Evolutionary conservation across 192 early-diverging fungal genomes (phyloP).

Genomic region (Tieghemiomyces parasiticus): DNA sequence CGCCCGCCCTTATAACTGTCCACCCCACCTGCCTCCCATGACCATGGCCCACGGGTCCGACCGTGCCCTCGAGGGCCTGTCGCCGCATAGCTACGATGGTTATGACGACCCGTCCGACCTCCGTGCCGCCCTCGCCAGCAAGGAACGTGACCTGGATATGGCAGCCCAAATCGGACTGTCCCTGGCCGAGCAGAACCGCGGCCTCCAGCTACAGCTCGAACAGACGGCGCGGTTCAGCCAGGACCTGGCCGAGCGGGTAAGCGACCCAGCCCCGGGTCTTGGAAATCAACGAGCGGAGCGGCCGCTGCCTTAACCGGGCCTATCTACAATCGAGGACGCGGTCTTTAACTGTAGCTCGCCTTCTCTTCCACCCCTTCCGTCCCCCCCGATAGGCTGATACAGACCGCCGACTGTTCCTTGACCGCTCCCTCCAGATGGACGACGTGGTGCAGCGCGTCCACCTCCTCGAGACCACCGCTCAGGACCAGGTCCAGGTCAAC

Average conservation of each 20-base stretch:
- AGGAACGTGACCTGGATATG: slow-evolving; percentile 3
- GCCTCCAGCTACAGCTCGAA: neutral
- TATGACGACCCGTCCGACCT: neutral
- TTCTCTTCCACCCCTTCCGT: no score
- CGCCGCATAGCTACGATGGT: no score
- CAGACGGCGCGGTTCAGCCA: neutral
- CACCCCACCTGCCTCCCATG: no score
- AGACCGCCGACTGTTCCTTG: neutral
- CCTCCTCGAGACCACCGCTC: neutral
- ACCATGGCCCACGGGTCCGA: no score
- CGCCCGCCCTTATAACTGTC: no score
- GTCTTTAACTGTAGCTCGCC: no score
- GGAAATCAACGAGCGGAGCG: no score
- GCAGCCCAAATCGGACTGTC: slow-evolving; percentile 4
- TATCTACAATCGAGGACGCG: no score
- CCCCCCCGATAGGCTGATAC: no score
- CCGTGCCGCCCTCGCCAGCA: neutral
- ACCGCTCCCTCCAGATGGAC: neutral
- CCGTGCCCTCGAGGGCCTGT: no score
- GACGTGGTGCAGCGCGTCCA: neutral
- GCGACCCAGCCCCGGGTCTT: neutral
- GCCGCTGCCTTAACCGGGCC: no score
- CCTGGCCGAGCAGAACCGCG: neutral
- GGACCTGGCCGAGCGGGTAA: neutral
- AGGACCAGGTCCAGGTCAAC: neutral